Evolutionary conservation across 208 protist species (phyloP).

Genomic region (Leishmania turanica): DNA sequence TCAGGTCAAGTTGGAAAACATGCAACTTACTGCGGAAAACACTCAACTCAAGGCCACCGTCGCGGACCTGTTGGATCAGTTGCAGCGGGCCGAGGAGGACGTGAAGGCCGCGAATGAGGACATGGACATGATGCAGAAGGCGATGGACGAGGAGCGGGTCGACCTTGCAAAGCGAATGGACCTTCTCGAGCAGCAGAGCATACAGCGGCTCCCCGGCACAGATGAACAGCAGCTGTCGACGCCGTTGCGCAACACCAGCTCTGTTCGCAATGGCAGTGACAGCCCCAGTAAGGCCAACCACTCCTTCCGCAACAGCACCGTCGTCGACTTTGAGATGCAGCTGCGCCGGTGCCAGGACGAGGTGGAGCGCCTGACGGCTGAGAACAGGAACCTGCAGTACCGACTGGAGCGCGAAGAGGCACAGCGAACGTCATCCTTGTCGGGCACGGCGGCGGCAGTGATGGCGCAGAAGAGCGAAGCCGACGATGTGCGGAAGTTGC

Average conservation of each 20-base stretch:
- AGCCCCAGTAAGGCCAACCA: not conserved
- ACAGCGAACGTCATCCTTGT: not conserved
- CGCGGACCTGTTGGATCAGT: conserved; percentile 41
- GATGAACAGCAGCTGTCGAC: conserved; percentile 8
- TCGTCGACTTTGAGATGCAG: conserved; percentile 42
- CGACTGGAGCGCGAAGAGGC: conserved; percentile 6
- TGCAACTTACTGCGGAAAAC: conserved; percentile 55
- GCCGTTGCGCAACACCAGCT: conserved; percentile 11
- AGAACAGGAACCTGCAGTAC: conserved; percentile 35
- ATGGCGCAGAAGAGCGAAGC: not conserved
- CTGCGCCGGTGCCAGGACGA: conserved; percentile 43
- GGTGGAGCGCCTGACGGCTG: conserved; percentile 37
- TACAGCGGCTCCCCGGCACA: not conserved
- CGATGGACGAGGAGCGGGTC: conserved; percentile 33
- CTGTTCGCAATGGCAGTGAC: conserved; percentile 1
- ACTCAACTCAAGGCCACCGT: conserved; percentile 54
- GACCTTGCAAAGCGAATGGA: conserved; percentile 51
- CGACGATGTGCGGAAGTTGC: conserved; percentile 25
- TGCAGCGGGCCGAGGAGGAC: conserved; percentile 48
- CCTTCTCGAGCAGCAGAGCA: conserved; percentile 15
- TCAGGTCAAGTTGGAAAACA: conserved; percentile 58
- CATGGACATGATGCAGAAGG: conserved; percentile 20
- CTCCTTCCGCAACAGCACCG: conserved; percentile 24
- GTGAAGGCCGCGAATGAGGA: conserved; percentile 38
- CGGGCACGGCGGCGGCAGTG: not conserved